These are phyloP conservation scores for Carnegiea gigantea DNA, from an alignment of 179 eudicot genomes.

Conservation along the genomic window DNA sequence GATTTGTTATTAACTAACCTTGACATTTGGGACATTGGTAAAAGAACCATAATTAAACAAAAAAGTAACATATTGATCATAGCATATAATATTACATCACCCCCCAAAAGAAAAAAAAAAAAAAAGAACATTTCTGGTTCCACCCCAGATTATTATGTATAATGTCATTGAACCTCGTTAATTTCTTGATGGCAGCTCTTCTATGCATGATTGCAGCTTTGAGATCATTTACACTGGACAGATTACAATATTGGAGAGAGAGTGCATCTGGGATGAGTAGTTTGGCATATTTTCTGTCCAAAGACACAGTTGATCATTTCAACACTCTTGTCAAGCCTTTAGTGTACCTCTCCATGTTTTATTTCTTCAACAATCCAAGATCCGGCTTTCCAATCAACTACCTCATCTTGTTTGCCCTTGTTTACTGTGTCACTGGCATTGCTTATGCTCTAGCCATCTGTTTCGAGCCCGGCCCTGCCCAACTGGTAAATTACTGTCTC, in stretches of 20 bases:
- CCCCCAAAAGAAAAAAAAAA: too few species aligned
- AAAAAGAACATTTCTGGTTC: too few species aligned
- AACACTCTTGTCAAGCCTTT: slow-evolving; percentile 74
- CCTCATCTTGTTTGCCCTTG: slow-evolving; percentile 66
- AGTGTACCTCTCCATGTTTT: slow-evolving; percentile 91
- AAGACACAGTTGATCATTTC: slow-evolving; percentile 83
- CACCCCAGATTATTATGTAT: too few species aligned
- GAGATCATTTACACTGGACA: slow-evolving; percentile 83
- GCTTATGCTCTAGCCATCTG: slow-evolving; percentile 82
- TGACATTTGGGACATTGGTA: too few species aligned
- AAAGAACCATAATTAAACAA: too few species aligned
- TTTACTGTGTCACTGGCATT: slow-evolving; percentile 90
- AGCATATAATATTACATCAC: too few species aligned
- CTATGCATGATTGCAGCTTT: slow-evolving; percentile 80
- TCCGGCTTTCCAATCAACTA: slow-evolving; percentile 76
- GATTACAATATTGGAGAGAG: slow-evolving; percentile 87
- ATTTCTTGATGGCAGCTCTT: slow-evolving; percentile 59
- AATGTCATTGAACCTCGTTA: not conserved
- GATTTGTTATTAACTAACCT: too few species aligned
- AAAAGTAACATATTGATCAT: too few species aligned
- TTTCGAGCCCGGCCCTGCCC: slow-evolving; percentile 83
- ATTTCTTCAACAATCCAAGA: slow-evolving; percentile 86
- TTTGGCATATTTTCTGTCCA: slow-evolving; percentile 80
- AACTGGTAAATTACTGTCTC: slow-evolving; percentile 51
- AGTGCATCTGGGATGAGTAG: slow-evolving; percentile 88